These are phyloP conservation scores for Phialocephala sp. DNA, from an alignment of 2,329 filamentous ascomycete genomes.

Conservation along the genomic window DNA sequence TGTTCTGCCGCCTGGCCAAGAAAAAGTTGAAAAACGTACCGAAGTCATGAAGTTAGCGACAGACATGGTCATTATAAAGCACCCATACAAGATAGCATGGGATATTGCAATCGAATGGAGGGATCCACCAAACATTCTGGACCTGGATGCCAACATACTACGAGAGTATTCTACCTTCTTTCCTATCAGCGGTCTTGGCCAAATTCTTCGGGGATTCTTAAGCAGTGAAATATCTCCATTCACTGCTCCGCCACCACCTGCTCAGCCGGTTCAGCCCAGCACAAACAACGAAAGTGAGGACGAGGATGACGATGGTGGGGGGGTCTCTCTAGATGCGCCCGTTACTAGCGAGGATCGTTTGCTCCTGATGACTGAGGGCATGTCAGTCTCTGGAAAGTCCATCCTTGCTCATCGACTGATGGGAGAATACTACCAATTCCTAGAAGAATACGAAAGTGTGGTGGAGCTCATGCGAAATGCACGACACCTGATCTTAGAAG, in stretches of 20 bases:
- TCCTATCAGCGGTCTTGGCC: constrained; percentile 80
- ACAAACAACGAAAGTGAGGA: constrained; percentile 57
- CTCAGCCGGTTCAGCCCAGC: constrained; percentile 40
- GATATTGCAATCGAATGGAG: constrained; percentile 89
- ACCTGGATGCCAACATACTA: constrained; percentile 80
- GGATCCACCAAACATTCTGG: constrained; percentile 74
- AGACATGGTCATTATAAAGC: constrained; percentile 96
- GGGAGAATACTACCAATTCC: constrained; percentile 79
- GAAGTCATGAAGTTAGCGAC: constrained; percentile 78
- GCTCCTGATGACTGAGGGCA: constrained; percentile 78
- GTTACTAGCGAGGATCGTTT: constrained; percentile 79
- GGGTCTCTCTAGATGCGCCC: constrained; percentile 59
- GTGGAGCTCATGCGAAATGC: constrained; percentile 82
- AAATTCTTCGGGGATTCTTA: constrained; percentile 82
- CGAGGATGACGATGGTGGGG: constrained; percentile 60
- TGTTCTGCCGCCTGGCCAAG: constrained; percentile 64
- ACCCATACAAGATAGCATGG: constrained; percentile 90
- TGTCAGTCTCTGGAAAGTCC: constrained; percentile 68
- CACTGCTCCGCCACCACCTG: constrained; percentile 47
- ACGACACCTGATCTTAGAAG: constrained; percentile 61
- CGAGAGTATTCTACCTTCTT: constrained; percentile 84
- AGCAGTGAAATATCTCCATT: constrained; percentile 83
- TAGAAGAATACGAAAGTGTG: constrained; percentile 84
- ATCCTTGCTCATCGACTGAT: constrained; percentile 83
- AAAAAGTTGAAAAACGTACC: constrained; percentile 73